phyloP scores from a whole-genome alignment of 768 basidiomycete genomes.

The Hygrophorus pudorinus region DNA sequence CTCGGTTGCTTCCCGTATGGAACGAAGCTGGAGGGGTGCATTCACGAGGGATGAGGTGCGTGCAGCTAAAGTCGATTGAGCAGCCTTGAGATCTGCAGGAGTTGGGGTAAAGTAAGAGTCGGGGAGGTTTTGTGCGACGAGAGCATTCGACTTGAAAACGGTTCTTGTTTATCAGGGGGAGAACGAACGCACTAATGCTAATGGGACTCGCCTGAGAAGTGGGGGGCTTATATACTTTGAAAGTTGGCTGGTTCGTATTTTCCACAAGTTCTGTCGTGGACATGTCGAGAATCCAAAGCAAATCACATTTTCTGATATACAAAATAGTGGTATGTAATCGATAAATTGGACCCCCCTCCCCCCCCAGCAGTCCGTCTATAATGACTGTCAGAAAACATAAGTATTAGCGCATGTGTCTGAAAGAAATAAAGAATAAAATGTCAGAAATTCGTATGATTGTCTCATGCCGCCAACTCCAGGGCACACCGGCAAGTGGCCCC shows the following conservation, averaged over 20 bases:
- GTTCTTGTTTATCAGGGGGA: neutral
- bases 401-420: neutral
- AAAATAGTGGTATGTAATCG: too few species aligned
- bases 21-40: slow-evolving; percentile 61
- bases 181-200: slow-evolving; percentile 14
- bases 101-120: slow-evolving; percentile 72
- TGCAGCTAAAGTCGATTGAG: slow-evolving; percentile 52
- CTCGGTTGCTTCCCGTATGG: slow-evolving; percentile 50
- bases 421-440: slow-evolving; percentile 9
- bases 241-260: slow-evolving; percentile 14
- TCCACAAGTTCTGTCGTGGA: neutral
- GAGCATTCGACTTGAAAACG: neutral
- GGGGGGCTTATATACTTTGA: slow-evolving; percentile 43
- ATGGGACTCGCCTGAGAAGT: slow-evolving; percentile 14
- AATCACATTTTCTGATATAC: slow-evolving; percentile 20
- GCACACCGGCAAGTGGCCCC: slow-evolving; percentile 64
- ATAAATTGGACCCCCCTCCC: too few species aligned
- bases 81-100: slow-evolving; percentile 55
- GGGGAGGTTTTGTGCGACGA: slow-evolving; percentile 34
- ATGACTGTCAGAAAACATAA: slow-evolving; percentile 12
- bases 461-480: slow-evolving; percentile 66
- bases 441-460: slow-evolving; percentile 48
- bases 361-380: slow-evolving; percentile 9
- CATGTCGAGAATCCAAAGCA: slow-evolving; percentile 10
- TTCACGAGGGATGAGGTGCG: slow-evolving; percentile 54